Percentiles rank a stretch among this genome's conserved stretches.
Evolutionary conservation across 805 yeast genomes (phyloP).

Genomic region (Brettanomyces nanus): DNA sequence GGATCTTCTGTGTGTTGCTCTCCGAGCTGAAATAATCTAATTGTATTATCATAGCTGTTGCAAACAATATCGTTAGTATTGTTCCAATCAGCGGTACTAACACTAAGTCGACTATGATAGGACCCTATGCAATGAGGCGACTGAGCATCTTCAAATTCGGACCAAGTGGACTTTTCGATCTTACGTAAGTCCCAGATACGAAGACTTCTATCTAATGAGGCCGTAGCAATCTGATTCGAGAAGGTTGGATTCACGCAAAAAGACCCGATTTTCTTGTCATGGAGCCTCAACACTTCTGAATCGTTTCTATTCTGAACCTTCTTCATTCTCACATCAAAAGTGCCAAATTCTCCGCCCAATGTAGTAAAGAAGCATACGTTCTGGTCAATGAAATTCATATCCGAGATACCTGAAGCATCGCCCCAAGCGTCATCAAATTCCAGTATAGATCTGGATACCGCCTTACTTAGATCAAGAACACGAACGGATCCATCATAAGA

Average conservation of each 20-base stretch:
- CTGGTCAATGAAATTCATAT: conserved; percentile 50
- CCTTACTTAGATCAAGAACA: conserved; percentile 53
- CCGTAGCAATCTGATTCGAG: conserved; percentile 67
- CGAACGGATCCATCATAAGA: conserved; percentile 89
- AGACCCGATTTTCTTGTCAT: conserved; percentile 90
- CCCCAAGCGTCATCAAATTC: conserved; percentile 48
- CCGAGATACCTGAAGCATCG: conserved; percentile 63
- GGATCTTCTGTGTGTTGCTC: conserved; percentile 18
- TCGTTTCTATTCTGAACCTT: conserved; percentile 8
- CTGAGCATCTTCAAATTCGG: conserved; percentile 39
- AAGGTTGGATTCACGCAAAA: conserved; percentile 69
- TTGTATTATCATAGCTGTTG: conserved; percentile 87
- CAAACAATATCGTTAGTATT: conserved; percentile 63
- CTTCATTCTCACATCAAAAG: conserved; percentile 54
- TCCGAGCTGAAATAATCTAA: conserved; percentile 59
- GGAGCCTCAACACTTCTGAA: conserved; percentile 45
- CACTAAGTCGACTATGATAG: conserved; percentile 68
- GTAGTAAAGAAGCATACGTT: conserved; percentile 68
- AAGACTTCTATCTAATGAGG: conserved; percentile 79
- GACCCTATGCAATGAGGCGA: conserved; percentile 50
- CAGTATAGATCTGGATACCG: conserved; percentile 53
- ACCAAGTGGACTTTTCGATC: conserved; percentile 41
- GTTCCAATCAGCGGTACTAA: conserved; percentile 83
- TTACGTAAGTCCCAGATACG: conserved; percentile 82
- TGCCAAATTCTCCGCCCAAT: conserved; percentile 68